A percentile compares a stretch with the other conserved stretches of the same genome.
These are phyloP conservation scores for Vanrija sp. DNA, from an alignment of 1,284 basidiomycete genomes.

Conservation along the genomic window DNA sequence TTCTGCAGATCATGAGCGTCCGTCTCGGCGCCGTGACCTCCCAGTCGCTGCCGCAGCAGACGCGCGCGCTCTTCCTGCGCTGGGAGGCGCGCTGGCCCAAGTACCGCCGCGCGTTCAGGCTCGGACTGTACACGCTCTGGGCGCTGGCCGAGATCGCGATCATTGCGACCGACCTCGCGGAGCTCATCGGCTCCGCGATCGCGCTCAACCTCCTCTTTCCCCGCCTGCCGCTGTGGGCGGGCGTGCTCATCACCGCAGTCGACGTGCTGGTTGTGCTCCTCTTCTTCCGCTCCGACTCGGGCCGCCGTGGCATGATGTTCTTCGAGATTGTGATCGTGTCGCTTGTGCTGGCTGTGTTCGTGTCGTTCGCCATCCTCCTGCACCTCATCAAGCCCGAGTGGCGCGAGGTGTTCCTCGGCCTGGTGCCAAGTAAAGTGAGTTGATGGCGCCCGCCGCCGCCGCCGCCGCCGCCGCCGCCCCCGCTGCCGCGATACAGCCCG, in stretches of 20 bases:
- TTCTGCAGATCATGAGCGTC: constrained; percentile 46
- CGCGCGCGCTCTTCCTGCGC: constrained; percentile 62
- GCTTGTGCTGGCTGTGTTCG: constrained; percentile 68
- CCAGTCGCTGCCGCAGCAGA: constrained; percentile 51
- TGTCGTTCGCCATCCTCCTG: constrained; percentile 78
- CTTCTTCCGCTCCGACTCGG: constrained; percentile 43
- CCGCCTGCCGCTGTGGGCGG: constrained; percentile 69
- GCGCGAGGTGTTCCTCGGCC: constrained; percentile 78
- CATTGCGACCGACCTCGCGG: constrained; percentile 59
- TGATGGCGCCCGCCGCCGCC: neutral
- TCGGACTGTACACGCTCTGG: constrained; percentile 51
- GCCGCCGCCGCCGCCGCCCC: too few relatives aligned
- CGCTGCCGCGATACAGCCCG: too few relatives aligned
- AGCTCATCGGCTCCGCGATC: constrained; percentile 73
- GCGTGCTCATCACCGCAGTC: constrained; percentile 74
- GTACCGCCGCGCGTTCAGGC: constrained; percentile 50
- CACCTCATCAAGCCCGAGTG: constrained; percentile 70
- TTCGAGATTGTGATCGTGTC: constrained; percentile 72
- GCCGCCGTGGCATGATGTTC: constrained; percentile 51
- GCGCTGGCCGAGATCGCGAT: constrained; percentile 74
- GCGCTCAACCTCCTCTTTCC: constrained; percentile 79
- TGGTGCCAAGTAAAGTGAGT: constrained; percentile 61
- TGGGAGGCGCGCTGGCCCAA: constrained; percentile 67
- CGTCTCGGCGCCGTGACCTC: constrained; percentile 55
- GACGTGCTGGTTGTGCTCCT: constrained; percentile 67